Conservation (phyloP, 2,329 filamentous ascomycete genomes). For the Aspergillus eucalypticola region DNA sequence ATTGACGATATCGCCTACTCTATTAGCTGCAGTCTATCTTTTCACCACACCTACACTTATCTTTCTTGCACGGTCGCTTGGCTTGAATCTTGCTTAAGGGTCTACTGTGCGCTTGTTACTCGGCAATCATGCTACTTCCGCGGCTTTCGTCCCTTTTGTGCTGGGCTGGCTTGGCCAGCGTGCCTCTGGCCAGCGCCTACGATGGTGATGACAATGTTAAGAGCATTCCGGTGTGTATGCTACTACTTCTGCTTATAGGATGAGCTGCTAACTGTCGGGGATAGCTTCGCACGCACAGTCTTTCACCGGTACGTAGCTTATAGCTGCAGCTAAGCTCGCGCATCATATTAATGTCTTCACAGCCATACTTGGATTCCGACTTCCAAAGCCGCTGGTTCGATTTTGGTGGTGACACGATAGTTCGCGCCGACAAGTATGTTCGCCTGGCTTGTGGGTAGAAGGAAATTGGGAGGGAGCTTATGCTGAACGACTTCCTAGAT, state of each 20-base stretch:
- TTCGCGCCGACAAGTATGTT: constrained; percentile 64
- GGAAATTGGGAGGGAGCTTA: not conserved
- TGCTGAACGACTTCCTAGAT: constrained; percentile 54
- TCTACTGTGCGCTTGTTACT: not conserved
- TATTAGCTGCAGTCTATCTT: constrained; percentile 23
- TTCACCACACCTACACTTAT: not conserved
- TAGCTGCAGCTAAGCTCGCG: not conserved
- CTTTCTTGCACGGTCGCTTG: constrained; percentile 11
- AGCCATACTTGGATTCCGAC: constrained; percentile 97
- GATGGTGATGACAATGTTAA: constrained; percentile 58
- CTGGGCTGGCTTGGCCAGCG: constrained; percentile 35
- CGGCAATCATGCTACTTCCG: constrained; percentile 34
- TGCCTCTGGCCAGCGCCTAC: constrained; percentile 39
- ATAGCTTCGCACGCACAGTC: constrained; percentile 83
- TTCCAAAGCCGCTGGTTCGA: constrained; percentile 99
- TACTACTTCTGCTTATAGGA: not conserved
- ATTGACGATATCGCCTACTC: constrained; percentile 9
- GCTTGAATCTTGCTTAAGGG: not conserved
- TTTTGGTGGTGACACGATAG: constrained; percentile 92
- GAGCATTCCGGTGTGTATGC: constrained; percentile 62
- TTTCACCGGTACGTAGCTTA: constrained; percentile 66
- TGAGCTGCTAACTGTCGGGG: constrained; percentile 17
- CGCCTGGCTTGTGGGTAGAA: not conserved
- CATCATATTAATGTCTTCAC: constrained; percentile 20
- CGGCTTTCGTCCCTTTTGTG: constrained; percentile 38